Evolutionary conservation across 352 stramenopile genomes (phyloP), one percentile per base, ranked within the genome.

Genomic region (Saprolegnia parasitica): DNA sequence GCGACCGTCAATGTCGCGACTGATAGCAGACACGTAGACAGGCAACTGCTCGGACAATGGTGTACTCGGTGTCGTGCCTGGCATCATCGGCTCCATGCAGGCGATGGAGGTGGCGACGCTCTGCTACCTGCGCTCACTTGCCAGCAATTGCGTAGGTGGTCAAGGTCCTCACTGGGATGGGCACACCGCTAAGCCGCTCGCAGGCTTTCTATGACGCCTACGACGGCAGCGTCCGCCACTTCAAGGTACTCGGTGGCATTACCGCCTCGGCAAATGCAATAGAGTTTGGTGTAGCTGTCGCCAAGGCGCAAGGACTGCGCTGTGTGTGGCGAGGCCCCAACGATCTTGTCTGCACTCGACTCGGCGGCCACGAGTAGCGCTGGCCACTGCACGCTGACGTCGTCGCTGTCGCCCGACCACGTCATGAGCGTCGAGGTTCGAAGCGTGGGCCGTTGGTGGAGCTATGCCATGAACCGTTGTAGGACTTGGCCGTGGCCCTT

Each of bases 31-130:
- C n/a, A 18, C 20, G 21, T 47, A 70, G 63, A 52, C 63, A 10
- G 66, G 86, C 61, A 96, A 81, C 64, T 99, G 97, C 67, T 88
- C 80, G 18, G 95, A 99, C 54, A 98, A 98, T 68, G 97, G 97
- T 46, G 97, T 99, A 1, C 61, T 99, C 16, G 97, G 97, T 42
- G 88, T 97, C 45, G 95, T 98, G 0, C 93, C 96, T 18, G 93
- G 94, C 13, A 81, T 98, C 5, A 96, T 98, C 70, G 96, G 96
- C 9, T 95, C 92, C 54, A 71, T 99, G 9, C 93, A 98, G 64
- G 93, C 96, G 9, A 81, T 98, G 39, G 95, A 98, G 77, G 66
- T 72, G 37, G n/a, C 35, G 29, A 26, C 56, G 15, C 37, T 16
- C 15, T 2, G 8, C 18, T 32, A 18, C 5, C 42, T 49, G 13